Evolutionary conservation across 345 rosid genomes (phyloP).

Genomic region (Eucalyptus erythrocorys): DNA sequence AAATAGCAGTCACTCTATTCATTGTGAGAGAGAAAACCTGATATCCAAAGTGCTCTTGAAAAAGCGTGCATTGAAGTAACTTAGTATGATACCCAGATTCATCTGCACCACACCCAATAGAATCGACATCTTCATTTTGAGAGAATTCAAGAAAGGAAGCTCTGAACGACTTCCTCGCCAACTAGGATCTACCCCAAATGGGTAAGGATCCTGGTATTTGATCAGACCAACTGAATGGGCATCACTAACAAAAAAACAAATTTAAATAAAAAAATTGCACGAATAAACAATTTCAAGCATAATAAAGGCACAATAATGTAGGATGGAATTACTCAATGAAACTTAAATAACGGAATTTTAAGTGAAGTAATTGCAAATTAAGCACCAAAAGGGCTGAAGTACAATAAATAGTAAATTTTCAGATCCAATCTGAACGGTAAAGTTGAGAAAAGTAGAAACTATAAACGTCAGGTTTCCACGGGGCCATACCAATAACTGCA

Average conservation of each 20-base stretch:
- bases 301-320: neutral
- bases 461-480: neutral
- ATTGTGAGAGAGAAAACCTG: conserved; percentile 23
- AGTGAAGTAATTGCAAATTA: neutral
- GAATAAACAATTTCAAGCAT: neutral
- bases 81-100: conserved; percentile 80
- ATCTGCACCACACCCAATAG: conserved; percentile 84
- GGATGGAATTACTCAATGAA: neutral
- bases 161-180: conserved; percentile 99
- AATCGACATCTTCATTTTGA: conserved; percentile 98
- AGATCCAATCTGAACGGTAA: neutral
- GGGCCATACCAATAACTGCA: neutral
- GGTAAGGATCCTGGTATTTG: conserved; percentile 75
- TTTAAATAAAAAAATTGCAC: neutral
- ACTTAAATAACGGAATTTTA: neutral
- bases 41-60: conserved; percentile 61
- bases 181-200: conserved; percentile 97
- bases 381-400: neutral
- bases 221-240: conserved; percentile 58
- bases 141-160: conserved; percentile 87
- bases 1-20: neutral
- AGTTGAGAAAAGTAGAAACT: neutral
- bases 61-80: conserved; percentile 89
- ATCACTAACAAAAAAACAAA: conserved; percentile 38
- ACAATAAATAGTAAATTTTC: neutral